These are phyloP conservation scores for Cinnamomum micranthum DNA, from an alignment of 164 flowering plant genomes.

Conservation along the genomic window DNA sequence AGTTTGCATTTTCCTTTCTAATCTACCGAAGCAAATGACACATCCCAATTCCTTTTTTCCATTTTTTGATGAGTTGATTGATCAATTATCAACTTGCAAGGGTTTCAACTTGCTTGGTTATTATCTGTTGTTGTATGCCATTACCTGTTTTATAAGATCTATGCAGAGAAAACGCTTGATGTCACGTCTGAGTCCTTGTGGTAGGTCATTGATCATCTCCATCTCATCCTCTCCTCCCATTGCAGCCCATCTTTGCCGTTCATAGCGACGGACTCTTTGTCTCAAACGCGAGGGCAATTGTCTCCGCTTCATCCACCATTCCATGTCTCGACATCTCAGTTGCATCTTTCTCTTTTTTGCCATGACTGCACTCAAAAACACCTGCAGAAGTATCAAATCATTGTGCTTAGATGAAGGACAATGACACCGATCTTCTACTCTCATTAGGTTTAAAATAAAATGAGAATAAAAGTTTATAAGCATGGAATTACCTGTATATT, in stretches of 20 bases:
- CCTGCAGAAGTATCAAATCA: conserved; percentile 31
- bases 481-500: conserved; percentile 68
- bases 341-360: conserved; percentile 90
- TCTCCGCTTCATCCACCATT: conserved; percentile 97
- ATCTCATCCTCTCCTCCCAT: conserved; percentile 92
- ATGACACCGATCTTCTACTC: neutral
- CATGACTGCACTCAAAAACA: conserved; percentile 84
- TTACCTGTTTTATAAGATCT: conserved; percentile 80
- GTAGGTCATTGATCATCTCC: conserved; percentile 83
- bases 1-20: neutral
- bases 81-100: neutral
- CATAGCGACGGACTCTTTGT: conserved; percentile 80
- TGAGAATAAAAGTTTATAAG: neutral
- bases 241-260: conserved; percentile 76
- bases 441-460: neutral
- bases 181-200: conserved; percentile 85
- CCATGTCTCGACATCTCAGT: conserved; percentile 75
- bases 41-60: neutral
- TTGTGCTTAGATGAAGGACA: neutral
- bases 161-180: conserved; percentile 88
- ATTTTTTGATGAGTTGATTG: neutral
- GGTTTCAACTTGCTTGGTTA: neutral
- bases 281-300: conserved; percentile 75
- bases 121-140: neutral
- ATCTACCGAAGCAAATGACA: neutral